Evolutionary conservation across 192 early-diverging fungal genomes (phyloP).

Genomic region (Backusella sp.): DNA sequence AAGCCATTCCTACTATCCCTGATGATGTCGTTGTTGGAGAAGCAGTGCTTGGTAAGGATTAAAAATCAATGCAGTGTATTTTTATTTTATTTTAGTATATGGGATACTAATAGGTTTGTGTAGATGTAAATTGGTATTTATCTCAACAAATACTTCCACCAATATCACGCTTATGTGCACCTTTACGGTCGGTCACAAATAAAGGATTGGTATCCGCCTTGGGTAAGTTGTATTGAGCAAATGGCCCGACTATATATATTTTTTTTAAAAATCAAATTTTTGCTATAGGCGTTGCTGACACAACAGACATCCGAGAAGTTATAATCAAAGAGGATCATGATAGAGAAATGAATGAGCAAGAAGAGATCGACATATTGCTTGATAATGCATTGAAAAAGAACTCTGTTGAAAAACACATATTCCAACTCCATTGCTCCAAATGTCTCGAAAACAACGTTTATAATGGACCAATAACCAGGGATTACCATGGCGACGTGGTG

Average conservation of each 20-base stretch:
- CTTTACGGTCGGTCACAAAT: neutral
- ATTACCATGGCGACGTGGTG: neutral
- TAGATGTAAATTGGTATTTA: neutral
- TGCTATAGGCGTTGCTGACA: neutral
- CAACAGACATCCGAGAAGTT: neutral
- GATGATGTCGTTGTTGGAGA: constrained; percentile 71
- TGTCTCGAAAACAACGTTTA: neutral
- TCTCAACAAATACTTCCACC: neutral
- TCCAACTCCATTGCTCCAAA: neutral
- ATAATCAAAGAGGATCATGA: neutral
- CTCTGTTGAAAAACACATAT: neutral
- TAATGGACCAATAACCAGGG: neutral
- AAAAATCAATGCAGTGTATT: neutral
- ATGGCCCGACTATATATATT: neutral
- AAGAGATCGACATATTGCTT: neutral
- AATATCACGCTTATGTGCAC: neutral
- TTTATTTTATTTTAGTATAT: neutral
- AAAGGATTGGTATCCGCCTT: neutral
- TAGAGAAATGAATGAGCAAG: neutral
- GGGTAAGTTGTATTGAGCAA: neutral
- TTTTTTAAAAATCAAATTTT: neutral
- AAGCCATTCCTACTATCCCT: constrained; percentile 75
- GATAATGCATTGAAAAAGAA: neutral
- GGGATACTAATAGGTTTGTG: neutral
- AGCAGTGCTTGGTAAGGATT: constrained; percentile 31